Base-by-base conservation (phyloP, 2,329 filamentous ascomycete species). In the Aspergillus ibericus region DNA sequence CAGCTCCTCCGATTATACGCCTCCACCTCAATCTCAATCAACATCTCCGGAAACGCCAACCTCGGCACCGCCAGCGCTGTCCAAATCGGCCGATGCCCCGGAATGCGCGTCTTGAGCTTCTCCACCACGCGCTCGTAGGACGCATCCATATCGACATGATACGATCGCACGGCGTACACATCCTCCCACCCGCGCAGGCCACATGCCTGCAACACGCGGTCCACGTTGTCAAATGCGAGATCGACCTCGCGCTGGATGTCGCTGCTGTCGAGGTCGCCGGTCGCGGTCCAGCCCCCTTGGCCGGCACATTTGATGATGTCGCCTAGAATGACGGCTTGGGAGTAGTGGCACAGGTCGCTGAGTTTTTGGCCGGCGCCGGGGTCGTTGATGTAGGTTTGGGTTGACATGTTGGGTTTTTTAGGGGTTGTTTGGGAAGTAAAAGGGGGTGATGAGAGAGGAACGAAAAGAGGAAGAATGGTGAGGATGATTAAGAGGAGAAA, bases 311-410 rank as follows among this genome's bases (percentile, higher is more conserved):
- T 66, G 53, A 70, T 50, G 25, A 51, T 64, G 16, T 56, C 58
- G 1, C 66, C 65, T 16, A 68, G 55, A 4, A 60, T 51, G 16
- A 68, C 66, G 16, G 65, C 61, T 59, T 70, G 66, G n/a, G 64
- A 68, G 51, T 68, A 70, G 38, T 61, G 59, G 59, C 58, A 65
- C 12, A 44, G 13, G 18, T 59, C 44, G 53, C 53, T 49, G 27
- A 56, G 40, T 22, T 53, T 55, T 20, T 53, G 40, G 25, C 54
- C 54, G 20, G 58, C 48, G 27, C 53, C 53, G 16, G 15, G 9
- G 20, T 59, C 54, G 53, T 59, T 59, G 49, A 56, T 27, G 12
- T 56, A 56, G 9, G 38, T 42, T 3, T 50, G 42, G 15, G 46
- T 25, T 1, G 58, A 40, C 58, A 59, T 56, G 6, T 32, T 9